Percentiles rank a stretch among this genome's conserved stretches.
These are phyloP conservation scores for Eucalyptus sideroxylon DNA, from an alignment of 345 rosid genomes.

Conservation along the genomic window DNA sequence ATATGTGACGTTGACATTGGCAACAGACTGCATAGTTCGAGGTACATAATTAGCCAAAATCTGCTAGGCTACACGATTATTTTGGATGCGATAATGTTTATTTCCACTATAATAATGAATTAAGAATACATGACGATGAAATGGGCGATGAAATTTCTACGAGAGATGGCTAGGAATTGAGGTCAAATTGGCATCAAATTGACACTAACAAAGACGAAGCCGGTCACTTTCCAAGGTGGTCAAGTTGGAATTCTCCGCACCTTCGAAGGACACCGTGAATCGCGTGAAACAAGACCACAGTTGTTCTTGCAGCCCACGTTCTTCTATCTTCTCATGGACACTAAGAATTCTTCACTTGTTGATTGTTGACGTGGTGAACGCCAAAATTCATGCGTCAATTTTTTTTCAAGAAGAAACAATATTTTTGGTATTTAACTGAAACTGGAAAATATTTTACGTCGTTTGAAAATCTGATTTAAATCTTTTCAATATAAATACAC, in stretches of 20 bases:
- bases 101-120: neutral
- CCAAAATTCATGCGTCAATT: neutral
- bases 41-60: neutral
- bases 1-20: neutral
- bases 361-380: neutral
- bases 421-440: fast-evolving
- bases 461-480: neutral
- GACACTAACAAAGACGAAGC: neutral
- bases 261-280: neutral
- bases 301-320: neutral
- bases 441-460: too few species aligned
- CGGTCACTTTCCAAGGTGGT: neutral
- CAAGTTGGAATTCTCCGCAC: neutral
- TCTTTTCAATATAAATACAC: fast-evolving
- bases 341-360: neutral
- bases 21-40: neutral
- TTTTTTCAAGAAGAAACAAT: neutral
- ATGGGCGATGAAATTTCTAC: neutral
- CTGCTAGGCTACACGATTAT: neutral
- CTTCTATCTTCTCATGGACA: neutral
- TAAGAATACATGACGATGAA: neutral
- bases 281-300: neutral
- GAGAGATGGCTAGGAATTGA: neutral
- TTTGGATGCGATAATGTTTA: neutral
- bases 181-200: neutral